A percentile compares a stretch with the other conserved stretches of the same genome.
Conservation (phyloP, 768 basidiomycete genomes). For the Suillus decipiens region DNA sequence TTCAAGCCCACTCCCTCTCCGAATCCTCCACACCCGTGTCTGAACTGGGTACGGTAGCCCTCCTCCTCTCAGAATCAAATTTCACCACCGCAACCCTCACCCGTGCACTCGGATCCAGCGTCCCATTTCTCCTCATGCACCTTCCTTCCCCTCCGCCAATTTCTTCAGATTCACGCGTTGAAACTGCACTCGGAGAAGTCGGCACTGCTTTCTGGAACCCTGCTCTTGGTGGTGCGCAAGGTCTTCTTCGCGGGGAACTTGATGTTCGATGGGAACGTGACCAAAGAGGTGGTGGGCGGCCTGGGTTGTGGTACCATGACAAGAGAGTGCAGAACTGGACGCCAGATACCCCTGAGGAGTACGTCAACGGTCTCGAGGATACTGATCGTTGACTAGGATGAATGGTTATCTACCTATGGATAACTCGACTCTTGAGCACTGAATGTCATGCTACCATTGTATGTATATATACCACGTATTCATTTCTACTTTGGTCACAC, state of each 20-base stretch:
- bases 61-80: conserved; percentile 78
- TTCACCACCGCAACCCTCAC: conserved; percentile 74
- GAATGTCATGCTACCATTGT: neutral
- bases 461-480: neutral
- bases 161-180: conserved; percentile 4
- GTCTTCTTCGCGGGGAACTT: conserved; percentile 59
- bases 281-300: conserved; percentile 24
- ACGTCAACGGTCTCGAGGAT: neutral
- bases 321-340: conserved; percentile 24
- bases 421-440: neutral
- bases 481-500: neutral
- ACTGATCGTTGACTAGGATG: neutral
- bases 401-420: neutral
- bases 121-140: conserved; percentile 81
- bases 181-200: conserved; percentile 25
- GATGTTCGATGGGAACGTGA: conserved; percentile 69
- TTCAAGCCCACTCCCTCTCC: neutral
- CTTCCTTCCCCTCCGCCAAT: conserved; percentile 48
- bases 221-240: conserved; percentile 54
- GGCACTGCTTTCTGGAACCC: conserved; percentile 70
- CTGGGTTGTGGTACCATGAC: conserved; percentile 43
- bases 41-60: conserved; percentile 48
- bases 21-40: neutral
- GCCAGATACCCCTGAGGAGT: conserved; percentile 10
- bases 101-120: conserved; percentile 69